Base-by-base conservation (phyloP, 176 grass and related monocot species). In the Musa troglodytarum region DNA sequence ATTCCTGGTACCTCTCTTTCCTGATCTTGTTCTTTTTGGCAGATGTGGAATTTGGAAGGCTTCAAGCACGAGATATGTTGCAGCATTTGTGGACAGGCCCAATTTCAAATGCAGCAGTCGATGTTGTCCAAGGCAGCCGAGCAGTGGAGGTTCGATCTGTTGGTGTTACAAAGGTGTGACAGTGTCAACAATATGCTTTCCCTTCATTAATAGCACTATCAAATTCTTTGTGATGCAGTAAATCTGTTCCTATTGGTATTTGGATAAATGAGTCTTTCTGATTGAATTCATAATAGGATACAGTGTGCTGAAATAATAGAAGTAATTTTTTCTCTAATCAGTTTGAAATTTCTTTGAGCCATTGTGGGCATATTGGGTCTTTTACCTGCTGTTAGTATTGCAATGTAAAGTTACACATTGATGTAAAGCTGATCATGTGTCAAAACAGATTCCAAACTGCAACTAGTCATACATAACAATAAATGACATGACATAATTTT, bases 41-140 rank as follows among this genome's bases (percentile, higher is more conserved):
- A 99, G 95, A 99, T 86, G 88, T 99, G 63, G 95, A 99, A 75
- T 99, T 99, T 76, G 95, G 95, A 51, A 91, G 95, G 68, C 88
- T 99, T 56, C 95, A 99, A 86, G 95, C 95, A 81, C 91, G 95
- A 87, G 95, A 99, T 87, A 99, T 99, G 95, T 73, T 99, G 43
- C 95, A 99, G 69, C 95, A 99, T 71, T 78, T 99, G 81, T 99
- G 95, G 95, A 92, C 95, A 12, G 95, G 95, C 23, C 95, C 95
- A 1, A 99, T 99, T 70, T 99, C 95, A 54, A 99, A 99, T 82
- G 95, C 95, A 51, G 91, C 95, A 25, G 95, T 99, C 3, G 95
- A 99, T 86, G 95, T 99, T 75, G 91, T 99, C 88, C 95, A 99
- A 89, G 95, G 95, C 62, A 99, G 95, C 52, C 88, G 95, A 12